Evolutionary conservation across 345 rosid species (phyloP).

Genomic region (Triadica sebifera): DNA sequence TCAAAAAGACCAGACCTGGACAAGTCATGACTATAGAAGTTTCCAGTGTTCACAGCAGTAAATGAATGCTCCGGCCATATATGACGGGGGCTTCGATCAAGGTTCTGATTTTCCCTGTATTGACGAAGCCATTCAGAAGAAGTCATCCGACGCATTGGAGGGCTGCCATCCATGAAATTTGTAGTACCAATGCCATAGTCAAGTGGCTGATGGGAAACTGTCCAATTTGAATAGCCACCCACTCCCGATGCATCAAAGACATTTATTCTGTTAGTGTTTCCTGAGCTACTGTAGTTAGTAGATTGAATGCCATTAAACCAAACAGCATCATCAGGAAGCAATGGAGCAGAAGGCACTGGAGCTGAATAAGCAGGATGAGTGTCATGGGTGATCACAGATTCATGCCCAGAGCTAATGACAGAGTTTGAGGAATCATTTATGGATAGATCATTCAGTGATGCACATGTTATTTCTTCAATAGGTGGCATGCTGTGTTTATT

Average conservation of each 20-base stretch:
- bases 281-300: conserved; percentile 16
- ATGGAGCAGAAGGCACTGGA: conserved; percentile 83
- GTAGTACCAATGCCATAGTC: no score
- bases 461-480: conserved; percentile 51
- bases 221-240: conserved; percentile 40
- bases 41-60: conserved; percentile 35
- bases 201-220: conserved; percentile 26
- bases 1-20: conserved; percentile 46
- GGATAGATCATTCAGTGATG: conserved; percentile 54
- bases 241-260: conserved; percentile 27
- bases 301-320: conserved; percentile 48
- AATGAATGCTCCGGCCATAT: conserved; percentile 34
- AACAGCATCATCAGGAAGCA: conserved; percentile 71
- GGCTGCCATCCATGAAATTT: no score
- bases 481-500: conserved; percentile 44
- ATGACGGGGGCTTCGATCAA: conserved; percentile 34
- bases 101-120: conserved; percentile 69
- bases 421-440: conserved; percentile 36
- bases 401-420: conserved; percentile 22
- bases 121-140: conserved; percentile 97
- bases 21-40: conserved; percentile 32
- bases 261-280: conserved; percentile 34
- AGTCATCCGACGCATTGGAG: conserved; percentile 49
- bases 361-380: conserved; percentile 48
- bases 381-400: conserved; percentile 24